Base-by-base conservation (phyloP, 176 grass and related monocot genomes). In the Areca catechu region DNA sequence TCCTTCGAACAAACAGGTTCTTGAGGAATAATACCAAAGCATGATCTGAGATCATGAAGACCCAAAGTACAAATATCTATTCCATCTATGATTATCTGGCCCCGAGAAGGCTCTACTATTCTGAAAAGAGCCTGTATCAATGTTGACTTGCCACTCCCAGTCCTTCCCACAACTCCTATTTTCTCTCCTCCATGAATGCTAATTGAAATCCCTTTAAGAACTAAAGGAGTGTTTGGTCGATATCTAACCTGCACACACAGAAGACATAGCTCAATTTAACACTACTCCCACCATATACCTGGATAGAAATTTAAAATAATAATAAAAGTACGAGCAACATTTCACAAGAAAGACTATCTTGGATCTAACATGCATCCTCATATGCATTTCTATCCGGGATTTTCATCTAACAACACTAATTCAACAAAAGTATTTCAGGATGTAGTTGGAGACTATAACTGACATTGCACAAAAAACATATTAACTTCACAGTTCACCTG, bases 111-210 rank as follows among this genome's bases (percentile, higher is more conserved):
- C 72, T 98, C 93, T 19, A 92, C 93, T 63, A 98, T 83, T 73
- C 93, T 88, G 68, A 98, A 98, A 65, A 98, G 78, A 68, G 78
- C 93, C 63, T 98, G 93, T 70, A 98, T 92, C 49, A 98, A 60
- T 56, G 93, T 98, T 15, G 93, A 98, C 78, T 98, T 98, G 29
- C 93, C 93, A 48, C 93, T 98, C 14, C 93, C 93, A 16, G 93
- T 98, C 65, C 93, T 70, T 5, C 93, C 93, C 10, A 98, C 93
- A 20, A 98, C 63, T 19, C 93, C 87, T 72, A 98, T 88, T 71
- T 98, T 98, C 62, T 92, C 81, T 49, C 93, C 93, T 66, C 78
- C 84, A 0, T 20, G 62, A 63, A 98, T 85, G 62, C 80, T 83
- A 56, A 98, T 20, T 1, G 87, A 82, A 65, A 98, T 89, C 24